Evolutionary conservation across 495 filamentous ascomycete genomes (phyloP), one percentile per base, ranked within the genome.

Genomic region (Trichoderma gamsii): DNA sequence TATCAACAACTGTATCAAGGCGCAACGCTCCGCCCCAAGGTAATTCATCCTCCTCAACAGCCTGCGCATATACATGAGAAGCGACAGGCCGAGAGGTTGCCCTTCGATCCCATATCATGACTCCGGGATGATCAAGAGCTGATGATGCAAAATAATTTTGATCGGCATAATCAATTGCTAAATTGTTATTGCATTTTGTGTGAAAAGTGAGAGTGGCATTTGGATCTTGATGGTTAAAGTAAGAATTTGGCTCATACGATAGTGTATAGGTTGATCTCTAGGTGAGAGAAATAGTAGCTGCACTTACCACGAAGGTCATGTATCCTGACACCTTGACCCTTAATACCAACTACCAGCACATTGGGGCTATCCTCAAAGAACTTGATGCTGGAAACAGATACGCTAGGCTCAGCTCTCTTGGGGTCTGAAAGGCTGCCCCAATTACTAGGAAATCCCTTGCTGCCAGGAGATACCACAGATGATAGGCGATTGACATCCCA

Each of bases 141-240:
- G 90, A 92, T 7, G 93, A 96, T 0, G 93, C 91, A 76, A 98
- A 97, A 73, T 97, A 97, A 72, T 97, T 97, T 72, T 92, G 88
- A 76, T 98, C 92, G 13, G 89, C 82, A 71, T 89, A 90, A 76
- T 99, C 92, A 69, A 98, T 93, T 35, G 92, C 88, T 64, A 98
- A 77, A 70, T 97, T 96, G 73, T 97, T 91, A 52, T 93, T 92
- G 75, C 92, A 95, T 64, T 89, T 86, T 18, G 93, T 97, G 16
- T 86, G 85, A 71, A 90, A 92, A 65, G 76, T 80, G 65, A 81
- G 73, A 7, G 81, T 76, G 80, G 85, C 29, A 80, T 84, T 56
- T 77, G 85, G 74, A 81, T 89, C 66, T 84, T 79, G 7, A 56
- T 21, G 35, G 3, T 13, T 16, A 9, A 61, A 12, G 56, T 61